phyloP scores from a whole-genome alignment of 495 filamentous ascomycete genomes.

The Margaritispora aquatica region DNA sequence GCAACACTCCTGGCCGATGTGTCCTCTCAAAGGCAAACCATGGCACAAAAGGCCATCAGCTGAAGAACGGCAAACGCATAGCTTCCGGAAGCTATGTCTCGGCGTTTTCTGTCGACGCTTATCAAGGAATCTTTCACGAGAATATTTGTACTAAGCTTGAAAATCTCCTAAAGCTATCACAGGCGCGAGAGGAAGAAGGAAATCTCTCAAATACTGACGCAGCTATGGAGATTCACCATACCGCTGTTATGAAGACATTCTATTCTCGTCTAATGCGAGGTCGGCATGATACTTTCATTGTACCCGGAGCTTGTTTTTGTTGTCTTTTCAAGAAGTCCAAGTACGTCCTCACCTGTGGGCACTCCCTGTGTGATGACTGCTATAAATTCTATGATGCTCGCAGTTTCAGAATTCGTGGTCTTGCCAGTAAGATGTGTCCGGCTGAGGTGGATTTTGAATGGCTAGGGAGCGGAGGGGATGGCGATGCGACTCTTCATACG shows the following conservation, averaged over 20 bases:
- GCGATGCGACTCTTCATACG: background rate
- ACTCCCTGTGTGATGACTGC: background rate
- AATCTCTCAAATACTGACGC: background rate
- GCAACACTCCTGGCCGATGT: background rate
- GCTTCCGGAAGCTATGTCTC: background rate
- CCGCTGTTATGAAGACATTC: background rate
- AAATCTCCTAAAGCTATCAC: background rate
- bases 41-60: background rate
- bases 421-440: background rate
- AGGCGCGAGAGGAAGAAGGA: background rate
- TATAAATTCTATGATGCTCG: background rate
- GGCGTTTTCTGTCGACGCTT: background rate
- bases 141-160: background rate
- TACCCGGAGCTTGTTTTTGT: background rate
- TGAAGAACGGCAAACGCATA: background rate
- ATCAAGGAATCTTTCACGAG: background rate
- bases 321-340: background rate
- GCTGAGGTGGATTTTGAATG: background rate
- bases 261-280: background rate
- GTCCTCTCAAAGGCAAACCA: background rate
- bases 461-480: background rate
- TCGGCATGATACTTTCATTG: background rate
- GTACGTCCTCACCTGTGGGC: background rate
- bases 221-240: background rate
- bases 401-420: background rate